These are phyloP conservation scores for Bacidia gigantensis DNA, from an alignment of 495 filamentous ascomycete genomes.

Conservation along the genomic window DNA sequence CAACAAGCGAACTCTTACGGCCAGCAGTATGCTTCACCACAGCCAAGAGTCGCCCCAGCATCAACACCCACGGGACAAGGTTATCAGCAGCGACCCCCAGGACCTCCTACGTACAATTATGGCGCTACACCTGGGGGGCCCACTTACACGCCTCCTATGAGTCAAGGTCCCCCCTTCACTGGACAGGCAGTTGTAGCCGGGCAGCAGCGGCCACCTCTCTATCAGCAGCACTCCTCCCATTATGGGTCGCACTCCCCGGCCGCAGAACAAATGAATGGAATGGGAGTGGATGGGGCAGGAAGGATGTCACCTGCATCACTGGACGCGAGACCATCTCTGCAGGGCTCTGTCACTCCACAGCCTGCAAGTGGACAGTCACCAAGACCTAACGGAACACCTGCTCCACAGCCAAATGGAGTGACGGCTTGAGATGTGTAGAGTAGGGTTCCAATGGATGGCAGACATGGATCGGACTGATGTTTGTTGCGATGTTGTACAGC, in stretches of 20 bases:
- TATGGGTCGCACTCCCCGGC: conserved; percentile 21
- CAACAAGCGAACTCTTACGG: conserved; percentile 20
- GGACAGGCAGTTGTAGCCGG: conserved; percentile 5
- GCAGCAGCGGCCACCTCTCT: conserved; percentile 22
- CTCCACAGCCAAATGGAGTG: conserved; percentile 18
- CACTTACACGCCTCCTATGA: conserved; percentile 27
- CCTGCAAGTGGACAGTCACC: conserved; percentile 24
- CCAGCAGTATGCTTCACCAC: conserved; percentile 14
- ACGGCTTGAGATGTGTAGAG: conserved; percentile 5
- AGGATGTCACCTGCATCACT: conserved; percentile 22
- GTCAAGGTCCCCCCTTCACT: conserved; percentile 20
- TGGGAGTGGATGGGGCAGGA: conserved; percentile 17
- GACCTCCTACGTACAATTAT: conserved; percentile 22
- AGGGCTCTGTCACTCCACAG: conserved; percentile 32
- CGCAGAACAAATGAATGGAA: conserved; percentile 27
- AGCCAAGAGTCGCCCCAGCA: conserved; percentile 5
- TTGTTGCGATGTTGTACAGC: not conserved
- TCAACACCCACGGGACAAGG: conserved; percentile 27
- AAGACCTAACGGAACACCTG: conserved; percentile 31
- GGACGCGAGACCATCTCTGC: conserved; percentile 32
- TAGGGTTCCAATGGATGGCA: not conserved
- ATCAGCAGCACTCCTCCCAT: conserved; percentile 19
- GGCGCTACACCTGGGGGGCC: conserved; percentile 15
- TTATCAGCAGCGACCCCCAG: conserved; percentile 25
- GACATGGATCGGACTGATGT: not conserved